phyloP scores from a whole-genome alignment of 2,329 filamentous ascomycete species.

The Penicillium carneum region DNA sequence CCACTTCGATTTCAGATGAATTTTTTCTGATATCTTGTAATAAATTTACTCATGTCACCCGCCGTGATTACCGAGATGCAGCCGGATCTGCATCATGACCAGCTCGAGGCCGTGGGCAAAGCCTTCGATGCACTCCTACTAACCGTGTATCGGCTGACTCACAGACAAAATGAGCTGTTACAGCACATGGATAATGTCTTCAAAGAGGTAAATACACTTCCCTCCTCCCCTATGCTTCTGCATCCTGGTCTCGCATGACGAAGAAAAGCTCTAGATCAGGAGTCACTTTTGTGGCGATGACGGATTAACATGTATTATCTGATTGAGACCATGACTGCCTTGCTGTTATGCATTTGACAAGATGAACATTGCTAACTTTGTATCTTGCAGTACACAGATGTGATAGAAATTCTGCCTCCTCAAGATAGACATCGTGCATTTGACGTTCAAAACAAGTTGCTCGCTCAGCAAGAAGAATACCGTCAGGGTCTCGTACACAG shows the following conservation, averaged over 20 bases:
- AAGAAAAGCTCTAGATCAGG: slow-evolving; percentile 81
- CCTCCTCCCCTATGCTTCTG: slow-evolving; percentile 8
- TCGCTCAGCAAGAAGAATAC: slow-evolving; percentile 42
- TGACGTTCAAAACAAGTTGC: slow-evolving; percentile 44
- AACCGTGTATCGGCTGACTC: slow-evolving; percentile 49
- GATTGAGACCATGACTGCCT: slow-evolving; percentile 50
- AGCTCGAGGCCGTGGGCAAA: slow-evolving; percentile 48
- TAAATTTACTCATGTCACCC: slow-evolving; percentile 39
- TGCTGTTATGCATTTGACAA: slow-evolving; percentile 28
- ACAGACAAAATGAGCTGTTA: slow-evolving; percentile 51
- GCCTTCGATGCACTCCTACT: slow-evolving; percentile 54
- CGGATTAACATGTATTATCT: slow-evolving; percentile 67
- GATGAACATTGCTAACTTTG: slow-evolving; percentile 39
- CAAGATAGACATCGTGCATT: slow-evolving; percentile 40
- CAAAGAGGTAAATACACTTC: slow-evolving; percentile 48
- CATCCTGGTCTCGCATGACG: slow-evolving; percentile 54
- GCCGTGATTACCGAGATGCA: slow-evolving; percentile 40
- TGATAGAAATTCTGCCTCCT: slow-evolving; percentile 32
- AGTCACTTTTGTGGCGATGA: slow-evolving; percentile 69
- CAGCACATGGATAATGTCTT: slow-evolving; percentile 49
- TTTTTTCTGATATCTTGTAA: slow-evolving; percentile 36
- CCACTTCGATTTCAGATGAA: slow-evolving; percentile 32
- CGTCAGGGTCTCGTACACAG: slow-evolving; percentile 46
- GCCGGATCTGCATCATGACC: slow-evolving; percentile 41
- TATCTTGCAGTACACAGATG: slow-evolving; percentile 29